Conservation (phyloP, 2,329 filamentous ascomycete genomes). For the Fusarium sp. region DNA sequence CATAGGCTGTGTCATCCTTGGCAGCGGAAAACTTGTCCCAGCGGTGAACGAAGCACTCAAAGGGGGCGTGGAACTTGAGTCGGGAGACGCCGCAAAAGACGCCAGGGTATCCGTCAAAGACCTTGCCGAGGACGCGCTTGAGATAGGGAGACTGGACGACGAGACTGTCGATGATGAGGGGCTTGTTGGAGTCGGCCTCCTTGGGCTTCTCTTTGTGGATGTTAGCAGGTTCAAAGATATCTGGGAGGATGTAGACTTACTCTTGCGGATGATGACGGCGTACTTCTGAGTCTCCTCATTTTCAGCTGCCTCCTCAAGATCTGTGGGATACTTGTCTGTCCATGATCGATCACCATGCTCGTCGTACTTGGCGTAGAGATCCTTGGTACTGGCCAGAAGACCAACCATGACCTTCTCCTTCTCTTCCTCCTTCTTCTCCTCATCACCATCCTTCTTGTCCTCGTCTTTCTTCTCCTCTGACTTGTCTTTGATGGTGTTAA, state of each 20-base stretch:
- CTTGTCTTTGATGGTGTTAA: conserved; percentile 16
- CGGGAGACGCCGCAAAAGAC: conserved; percentile 70
- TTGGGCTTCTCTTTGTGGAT: conserved; percentile 53
- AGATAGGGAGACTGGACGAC: conserved; percentile 73
- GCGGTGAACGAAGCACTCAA: conserved; percentile 74
- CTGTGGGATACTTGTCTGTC: conserved; percentile 66
- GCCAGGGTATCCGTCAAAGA: conserved; percentile 70
- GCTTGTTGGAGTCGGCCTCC: conserved; percentile 69
- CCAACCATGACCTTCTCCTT: conserved; percentile 47
- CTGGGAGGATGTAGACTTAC: conserved; percentile 25
- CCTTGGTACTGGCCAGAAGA: conserved; percentile 54
- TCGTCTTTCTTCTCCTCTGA: conserved; percentile 14
- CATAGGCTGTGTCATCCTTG: conserved; percentile 54
- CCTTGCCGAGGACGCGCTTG: conserved; percentile 65
- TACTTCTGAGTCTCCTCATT: conserved; percentile 71
- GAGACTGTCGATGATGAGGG: conserved; percentile 71
- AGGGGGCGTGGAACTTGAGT: conserved; percentile 70
- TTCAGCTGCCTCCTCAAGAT: conserved; percentile 68
- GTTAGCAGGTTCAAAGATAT: neutral
- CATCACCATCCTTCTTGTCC: neutral
- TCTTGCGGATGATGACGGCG: conserved; percentile 69
- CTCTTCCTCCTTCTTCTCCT: neutral
- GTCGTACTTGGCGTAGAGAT: conserved; percentile 60
- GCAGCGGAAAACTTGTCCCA: conserved; percentile 64
- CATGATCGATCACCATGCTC: conserved; percentile 64